phyloP scores from a whole-genome alignment of 768 basidiomycete species.

The Podaxis sp. region DNA sequence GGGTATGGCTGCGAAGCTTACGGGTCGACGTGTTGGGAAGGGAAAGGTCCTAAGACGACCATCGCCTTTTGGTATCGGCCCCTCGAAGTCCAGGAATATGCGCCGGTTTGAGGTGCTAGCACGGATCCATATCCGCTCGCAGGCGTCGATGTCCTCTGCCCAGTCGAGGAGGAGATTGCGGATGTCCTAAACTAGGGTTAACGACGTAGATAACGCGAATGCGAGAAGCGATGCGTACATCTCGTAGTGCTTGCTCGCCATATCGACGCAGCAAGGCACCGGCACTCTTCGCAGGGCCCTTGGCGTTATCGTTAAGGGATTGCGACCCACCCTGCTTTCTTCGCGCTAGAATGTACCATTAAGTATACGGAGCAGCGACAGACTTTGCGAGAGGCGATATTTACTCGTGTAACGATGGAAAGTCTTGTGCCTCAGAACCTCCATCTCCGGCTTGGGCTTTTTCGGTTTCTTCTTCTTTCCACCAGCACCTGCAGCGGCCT shows the following conservation, averaged over 20 bases:
- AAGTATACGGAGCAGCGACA: background rate
- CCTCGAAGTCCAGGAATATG: constrained; percentile 90
- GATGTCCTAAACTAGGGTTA: constrained; percentile 63
- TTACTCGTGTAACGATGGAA: constrained; percentile 98
- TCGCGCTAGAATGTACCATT: constrained; percentile 55
- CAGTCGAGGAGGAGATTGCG: constrained; percentile 78
- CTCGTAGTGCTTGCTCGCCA: constrained; percentile 88
- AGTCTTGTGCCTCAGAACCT: constrained; percentile 87
- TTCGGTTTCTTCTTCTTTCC: constrained; percentile 51
- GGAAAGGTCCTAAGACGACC: constrained; percentile 85
- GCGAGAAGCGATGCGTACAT: constrained; percentile 46
- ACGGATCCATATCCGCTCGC: constrained; percentile 89
- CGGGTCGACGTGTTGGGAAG: constrained; percentile 93
- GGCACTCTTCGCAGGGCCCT: constrained; percentile 89
- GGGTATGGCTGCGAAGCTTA: constrained; percentile 31
- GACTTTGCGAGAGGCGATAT: constrained; percentile 24
- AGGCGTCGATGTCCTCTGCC: constrained; percentile 80
- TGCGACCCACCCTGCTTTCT: constrained; percentile 97
- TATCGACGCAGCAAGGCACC: constrained; percentile 92
- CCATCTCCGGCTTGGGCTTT: constrained; percentile 70
- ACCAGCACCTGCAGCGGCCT: constrained; percentile 34
- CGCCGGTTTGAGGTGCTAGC: constrained; percentile 83
- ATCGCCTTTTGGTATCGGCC: constrained; percentile 76
- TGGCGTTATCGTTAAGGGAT: constrained; percentile 86
- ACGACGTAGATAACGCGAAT: background rate